Evolutionary conservation across 306 rosid genomes (phyloP), one percentile per base, ranked within the genome.

Genomic region (Dryas octopetala): DNA sequence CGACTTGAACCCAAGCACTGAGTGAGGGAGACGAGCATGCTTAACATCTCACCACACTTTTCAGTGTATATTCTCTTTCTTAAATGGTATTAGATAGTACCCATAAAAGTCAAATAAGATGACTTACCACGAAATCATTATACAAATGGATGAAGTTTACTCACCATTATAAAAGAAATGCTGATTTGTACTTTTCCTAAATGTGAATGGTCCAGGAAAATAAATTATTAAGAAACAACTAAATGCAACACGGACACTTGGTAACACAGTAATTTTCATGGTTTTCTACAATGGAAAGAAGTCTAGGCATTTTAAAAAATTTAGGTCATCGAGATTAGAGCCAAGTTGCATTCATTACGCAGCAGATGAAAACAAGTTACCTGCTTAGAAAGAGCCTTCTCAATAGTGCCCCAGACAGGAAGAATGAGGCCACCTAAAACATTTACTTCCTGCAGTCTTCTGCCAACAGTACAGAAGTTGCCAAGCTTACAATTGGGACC

Each of bases 401-500:
- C 99, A 70, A 95, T 78, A 16, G 96, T 83, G 69, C 98, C 93
- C 99, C 99, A 95, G 41, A 95, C 96, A 9, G 99, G 99, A 86
- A 95, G 96, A 77, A 95, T 92, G 74, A 95, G 96, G 70, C 99
- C 99, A 26, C 99, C 97, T 79, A 95, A 78, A 58, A 95, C 92
- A 86, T 92, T 92, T 59, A 95, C 99, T 85, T 95, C 99, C 86
- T 95, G 99, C 76, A 86, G 82, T 88, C 99, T 90, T 89, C 96
- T 88, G 73, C 99, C 99, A 61, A 90, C 97, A 50, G 96, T 88
- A 83, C 99, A 96, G 76, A 82, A 92, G 86, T 73, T 80, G 57
- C 97, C 98, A 62, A 89, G 85, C 91, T 92, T 96, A 83, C 99
- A 96, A 2, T 96, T 96, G 79, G 96, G 97, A 80, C 99, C 99